These are phyloP conservation scores for Stevia rebaudiana DNA, from an alignment of 140 eudicot genomes.

Conservation along the genomic window DNA sequence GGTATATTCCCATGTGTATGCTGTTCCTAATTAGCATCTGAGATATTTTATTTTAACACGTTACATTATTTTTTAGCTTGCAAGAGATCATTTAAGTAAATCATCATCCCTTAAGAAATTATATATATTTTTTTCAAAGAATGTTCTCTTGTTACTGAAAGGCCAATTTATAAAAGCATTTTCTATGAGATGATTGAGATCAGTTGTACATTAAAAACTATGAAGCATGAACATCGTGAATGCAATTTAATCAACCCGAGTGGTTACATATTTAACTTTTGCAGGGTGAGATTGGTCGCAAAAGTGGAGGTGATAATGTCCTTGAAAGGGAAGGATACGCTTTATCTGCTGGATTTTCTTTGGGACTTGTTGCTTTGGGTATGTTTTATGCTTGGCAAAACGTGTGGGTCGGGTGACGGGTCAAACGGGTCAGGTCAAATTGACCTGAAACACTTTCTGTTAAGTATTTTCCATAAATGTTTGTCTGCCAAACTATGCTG, in stretches of 20 bases:
- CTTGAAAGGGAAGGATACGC: constrained; percentile 98
- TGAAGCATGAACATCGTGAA: constrained; percentile 7
- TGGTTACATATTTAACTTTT: constrained; percentile 9
- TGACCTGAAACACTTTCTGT: background rate
- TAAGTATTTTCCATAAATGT: background rate
- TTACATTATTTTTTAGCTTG: background rate
- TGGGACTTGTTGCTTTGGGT: constrained; percentile 97
- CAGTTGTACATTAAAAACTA: background rate
- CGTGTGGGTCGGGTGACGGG: background rate
- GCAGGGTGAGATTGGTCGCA: constrained; percentile 94
- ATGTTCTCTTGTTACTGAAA: background rate
- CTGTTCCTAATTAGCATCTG: constrained; percentile 8
- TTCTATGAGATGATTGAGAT: background rate
- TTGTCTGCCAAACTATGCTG: background rate
- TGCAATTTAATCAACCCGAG: background rate
- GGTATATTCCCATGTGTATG: constrained; percentile 37
- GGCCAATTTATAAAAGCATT: background rate
- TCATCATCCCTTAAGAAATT: constrained; percentile 12
- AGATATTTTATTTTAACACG: background rate
- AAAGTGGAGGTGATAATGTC: constrained; percentile 99
- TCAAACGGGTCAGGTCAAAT: background rate
- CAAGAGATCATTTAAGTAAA: background rate
- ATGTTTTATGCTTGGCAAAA: constrained; percentile 18
- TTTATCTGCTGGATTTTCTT: constrained; percentile 90
- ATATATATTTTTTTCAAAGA: background rate